Evolutionary conservation across 2,329 filamentous ascomycete species (phyloP).

Genomic region (Colletotrichum neosansevieriae): DNA sequence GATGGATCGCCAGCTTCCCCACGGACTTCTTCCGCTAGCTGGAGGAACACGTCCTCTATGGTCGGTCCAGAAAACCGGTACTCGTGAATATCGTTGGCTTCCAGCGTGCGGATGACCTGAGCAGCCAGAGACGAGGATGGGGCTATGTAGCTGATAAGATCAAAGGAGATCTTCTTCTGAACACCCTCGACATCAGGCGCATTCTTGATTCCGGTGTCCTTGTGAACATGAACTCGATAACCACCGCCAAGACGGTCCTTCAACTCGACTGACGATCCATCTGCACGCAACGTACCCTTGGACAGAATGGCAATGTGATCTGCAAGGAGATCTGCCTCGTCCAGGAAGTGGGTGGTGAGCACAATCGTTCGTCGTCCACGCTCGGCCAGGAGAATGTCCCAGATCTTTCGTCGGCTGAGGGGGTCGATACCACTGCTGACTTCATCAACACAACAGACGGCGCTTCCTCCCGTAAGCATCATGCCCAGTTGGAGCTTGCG

Average conservation of each 20-base stretch:
- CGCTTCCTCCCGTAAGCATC: conserved; percentile 93
- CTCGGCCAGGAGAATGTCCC: conserved; percentile 91
- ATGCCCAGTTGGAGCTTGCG: conserved; percentile 92
- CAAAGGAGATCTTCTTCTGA: conserved; percentile 70
- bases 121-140: conserved; percentile 78
- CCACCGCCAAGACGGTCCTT: conserved; percentile 87
- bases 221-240: conserved; percentile 83
- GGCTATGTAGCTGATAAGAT: conserved; percentile 80
- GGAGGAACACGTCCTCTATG: conserved; percentile 92
- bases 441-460: conserved; percentile 91
- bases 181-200: conserved; percentile 67
- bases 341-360: conserved; percentile 92
- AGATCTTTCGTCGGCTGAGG: conserved; percentile 87
- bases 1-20: conserved; percentile 42
- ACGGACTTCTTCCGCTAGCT: conserved; percentile 84
- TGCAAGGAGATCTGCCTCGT: conserved; percentile 90
- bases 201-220: conserved; percentile 62
- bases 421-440: conserved; percentile 91
- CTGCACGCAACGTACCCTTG: conserved; percentile 83
- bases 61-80: conserved; percentile 91
- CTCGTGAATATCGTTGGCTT: conserved; percentile 75
- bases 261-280: conserved; percentile 86
- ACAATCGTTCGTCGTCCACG: conserved; percentile 85
- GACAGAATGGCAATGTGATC: conserved; percentile 92
- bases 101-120: conserved; percentile 76